A percentile compares a stretch with the other conserved stretches of the same genome.
Conservation (phyloP, 2,329 filamentous ascomycete genomes). For the Colletotrichum limetticola region DNA sequence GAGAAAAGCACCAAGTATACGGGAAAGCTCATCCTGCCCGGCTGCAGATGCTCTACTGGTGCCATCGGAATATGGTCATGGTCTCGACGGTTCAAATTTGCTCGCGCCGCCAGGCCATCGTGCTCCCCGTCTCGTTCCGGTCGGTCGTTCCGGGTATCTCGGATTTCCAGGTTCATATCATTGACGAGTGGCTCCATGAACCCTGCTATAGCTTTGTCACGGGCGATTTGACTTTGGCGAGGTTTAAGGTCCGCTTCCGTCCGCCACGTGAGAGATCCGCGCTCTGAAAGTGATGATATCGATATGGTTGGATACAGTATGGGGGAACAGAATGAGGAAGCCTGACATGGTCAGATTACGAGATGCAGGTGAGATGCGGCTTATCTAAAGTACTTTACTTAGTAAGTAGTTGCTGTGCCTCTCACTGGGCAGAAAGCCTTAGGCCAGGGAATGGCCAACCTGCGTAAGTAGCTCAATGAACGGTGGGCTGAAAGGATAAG, state of each 20-base stretch:
- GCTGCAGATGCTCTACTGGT: neutral
- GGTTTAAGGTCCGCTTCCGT: neutral
- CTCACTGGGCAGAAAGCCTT: neutral
- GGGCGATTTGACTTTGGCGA: neutral
- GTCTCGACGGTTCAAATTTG: neutral
- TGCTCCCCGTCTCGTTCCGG: neutral
- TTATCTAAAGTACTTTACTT: no score
- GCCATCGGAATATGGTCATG: neutral
- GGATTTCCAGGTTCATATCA: neutral
- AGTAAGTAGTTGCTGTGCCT: neutral
- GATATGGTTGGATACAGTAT: no score
- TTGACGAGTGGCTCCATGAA: neutral
- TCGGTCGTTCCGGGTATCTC: neutral
- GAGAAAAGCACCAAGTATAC: neutral
- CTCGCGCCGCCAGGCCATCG: neutral
- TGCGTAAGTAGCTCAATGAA: neutral
- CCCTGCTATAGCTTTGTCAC: neutral
- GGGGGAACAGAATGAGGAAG: neutral
- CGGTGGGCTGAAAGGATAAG: neutral
- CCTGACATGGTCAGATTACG: neutral
- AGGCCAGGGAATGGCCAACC: neutral
- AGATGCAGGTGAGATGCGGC: no score
- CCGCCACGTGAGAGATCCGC: neutral
- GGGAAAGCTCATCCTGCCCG: neutral
- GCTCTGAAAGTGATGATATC: neutral